Conservation (phyloP, 805 yeast species). For the Metschnikowia cerradonensis region DNA sequence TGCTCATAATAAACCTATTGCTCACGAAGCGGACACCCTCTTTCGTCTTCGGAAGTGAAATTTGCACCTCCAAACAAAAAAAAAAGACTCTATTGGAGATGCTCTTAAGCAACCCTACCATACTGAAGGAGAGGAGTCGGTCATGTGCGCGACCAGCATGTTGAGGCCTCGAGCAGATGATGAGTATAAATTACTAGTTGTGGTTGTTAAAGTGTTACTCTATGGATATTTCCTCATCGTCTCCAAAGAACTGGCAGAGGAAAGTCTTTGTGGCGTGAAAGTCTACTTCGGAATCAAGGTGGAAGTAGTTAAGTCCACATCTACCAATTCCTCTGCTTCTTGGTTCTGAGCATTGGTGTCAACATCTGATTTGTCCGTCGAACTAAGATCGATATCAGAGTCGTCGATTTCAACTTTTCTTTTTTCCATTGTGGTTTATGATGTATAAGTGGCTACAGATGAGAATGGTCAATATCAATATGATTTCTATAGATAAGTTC, state of each 20-base stretch:
- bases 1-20: no score
- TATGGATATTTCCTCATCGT: constrained; percentile 38
- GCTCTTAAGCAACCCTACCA: constrained; percentile 52
- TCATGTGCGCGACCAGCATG: no score
- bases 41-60: constrained; percentile 16
- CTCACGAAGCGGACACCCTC: constrained; percentile 22
- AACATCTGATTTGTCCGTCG: constrained; percentile 40
- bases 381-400: constrained; percentile 69
- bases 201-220: no score
- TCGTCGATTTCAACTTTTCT: constrained; percentile 49
- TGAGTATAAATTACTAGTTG: no score
- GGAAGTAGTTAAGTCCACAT: constrained; percentile 96
- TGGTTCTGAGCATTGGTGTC: constrained; percentile 27
- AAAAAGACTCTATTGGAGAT: constrained; percentile 53
- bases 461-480: background rate
- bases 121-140: constrained; percentile 42
- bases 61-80: constrained; percentile 9
- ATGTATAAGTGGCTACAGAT: background rate
- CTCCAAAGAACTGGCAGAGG: constrained; percentile 81
- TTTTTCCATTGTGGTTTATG: constrained; percentile 40
- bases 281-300: constrained; percentile 79
- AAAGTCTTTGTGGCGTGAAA: no score
- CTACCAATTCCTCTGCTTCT: constrained; percentile 57
- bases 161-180: no score
- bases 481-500: no score